Percentiles rank a stretch among this genome's conserved stretches.
These are phyloP conservation scores for Curvularia sp. DNA, from an alignment of 2,329 filamentous ascomycete species.

Conservation along the genomic window DNA sequence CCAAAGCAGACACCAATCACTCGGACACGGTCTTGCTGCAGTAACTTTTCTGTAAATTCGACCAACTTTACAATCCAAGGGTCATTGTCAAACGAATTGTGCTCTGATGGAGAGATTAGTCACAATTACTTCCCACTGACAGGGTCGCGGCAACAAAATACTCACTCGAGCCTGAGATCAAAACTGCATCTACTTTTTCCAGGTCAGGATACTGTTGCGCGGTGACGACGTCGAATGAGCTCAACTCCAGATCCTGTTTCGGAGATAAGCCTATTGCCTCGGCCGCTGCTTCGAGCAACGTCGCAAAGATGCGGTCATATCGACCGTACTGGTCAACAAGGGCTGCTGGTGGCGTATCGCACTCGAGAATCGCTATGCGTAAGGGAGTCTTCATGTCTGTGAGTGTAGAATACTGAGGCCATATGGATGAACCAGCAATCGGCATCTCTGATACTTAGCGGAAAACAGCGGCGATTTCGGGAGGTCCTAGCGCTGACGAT, in stretches of 20 bases:
- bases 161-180: conserved; percentile 76
- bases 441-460: conserved; percentile 7
- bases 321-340: conserved; percentile 70
- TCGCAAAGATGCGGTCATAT: conserved; percentile 71
- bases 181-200: conserved; percentile 78
- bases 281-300: conserved; percentile 61
- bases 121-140: background rate
- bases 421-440: background rate
- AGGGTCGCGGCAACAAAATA: background rate
- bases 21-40: conserved; percentile 68
- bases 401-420: background rate
- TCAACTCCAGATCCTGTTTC: conserved; percentile 62
- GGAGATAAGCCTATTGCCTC: conserved; percentile 54
- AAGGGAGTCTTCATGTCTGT: conserved; percentile 55
- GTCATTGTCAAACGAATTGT: conserved; percentile 75
- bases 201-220: conserved; percentile 74
- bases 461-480: conserved; percentile 26
- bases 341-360: conserved; percentile 76
- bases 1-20: conserved; percentile 87
- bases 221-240: conserved; percentile 74
- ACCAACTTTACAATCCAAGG: conserved; percentile 80
- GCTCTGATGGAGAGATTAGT: conserved; percentile 56
- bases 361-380: conserved; percentile 86
- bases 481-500: conserved; percentile 19
- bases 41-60: conserved; percentile 68